phyloP scores from a whole-genome alignment of 345 rosid genomes.

The Dovyalis caffra region DNA sequence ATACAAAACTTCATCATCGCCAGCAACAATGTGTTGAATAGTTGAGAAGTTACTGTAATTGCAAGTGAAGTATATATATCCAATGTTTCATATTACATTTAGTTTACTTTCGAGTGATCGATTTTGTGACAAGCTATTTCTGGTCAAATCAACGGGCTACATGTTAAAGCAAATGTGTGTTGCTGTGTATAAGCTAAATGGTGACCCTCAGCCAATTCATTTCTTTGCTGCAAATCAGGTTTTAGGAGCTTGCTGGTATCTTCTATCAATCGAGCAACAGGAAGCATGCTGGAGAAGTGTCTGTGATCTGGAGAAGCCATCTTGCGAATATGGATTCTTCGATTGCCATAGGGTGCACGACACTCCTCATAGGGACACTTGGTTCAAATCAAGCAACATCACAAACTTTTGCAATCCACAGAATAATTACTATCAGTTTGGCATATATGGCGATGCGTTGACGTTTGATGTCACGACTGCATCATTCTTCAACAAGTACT shows the following conservation, averaged over 20 bases:
- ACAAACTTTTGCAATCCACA: conserved; percentile 50
- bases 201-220: background rate
- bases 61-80: too few relatives aligned
- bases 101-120: too few relatives aligned
- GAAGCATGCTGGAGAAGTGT: conserved; percentile 84
- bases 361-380: conserved; percentile 36
- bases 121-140: too few relatives aligned
- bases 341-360: conserved; percentile 52
- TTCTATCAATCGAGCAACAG: conserved; percentile 73
- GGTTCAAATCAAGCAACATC: conserved; percentile 71
- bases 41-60: too few relatives aligned
- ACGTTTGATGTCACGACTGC: conserved; percentile 50
- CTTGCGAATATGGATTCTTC: conserved; percentile 55
- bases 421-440: conserved; percentile 51
- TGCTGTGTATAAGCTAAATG: background rate
- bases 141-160: too few relatives aligned
- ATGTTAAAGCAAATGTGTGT: too few relatives aligned
- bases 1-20: too few relatives aligned
- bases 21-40: too few relatives aligned
- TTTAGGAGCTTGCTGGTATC: conserved; percentile 97
- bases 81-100: too few relatives aligned
- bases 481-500: conserved; percentile 74
- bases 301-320: conserved; percentile 47
- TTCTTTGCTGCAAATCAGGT: conserved; percentile 38
- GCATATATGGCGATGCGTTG: conserved; percentile 75